Evolutionary conservation across 768 basidiomycete genomes (phyloP).

Genomic region (Chalciporus pseudorubinellus): DNA sequence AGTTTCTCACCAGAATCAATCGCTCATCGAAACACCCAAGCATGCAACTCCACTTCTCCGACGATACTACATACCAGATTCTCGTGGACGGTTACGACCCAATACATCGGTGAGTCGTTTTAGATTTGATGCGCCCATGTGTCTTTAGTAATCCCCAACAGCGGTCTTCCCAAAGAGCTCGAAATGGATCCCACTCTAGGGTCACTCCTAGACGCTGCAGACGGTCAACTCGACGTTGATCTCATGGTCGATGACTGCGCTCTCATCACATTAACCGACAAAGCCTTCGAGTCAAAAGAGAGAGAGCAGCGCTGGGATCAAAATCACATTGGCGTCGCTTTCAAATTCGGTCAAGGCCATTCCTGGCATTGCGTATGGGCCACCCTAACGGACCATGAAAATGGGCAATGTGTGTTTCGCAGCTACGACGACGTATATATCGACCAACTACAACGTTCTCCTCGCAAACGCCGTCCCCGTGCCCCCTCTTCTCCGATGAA

Average conservation of each 20-base stretch:
- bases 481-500: slow-evolving; percentile 22
- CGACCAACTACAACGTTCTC: slow-evolving; percentile 42
- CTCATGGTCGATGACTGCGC: slow-evolving; percentile 52
- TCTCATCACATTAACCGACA: slow-evolving; percentile 54
- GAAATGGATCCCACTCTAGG: slow-evolving; percentile 49
- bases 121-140: background rate
- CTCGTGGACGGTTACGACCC: slow-evolving; percentile 67
- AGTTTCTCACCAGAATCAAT: slow-evolving; percentile 38
- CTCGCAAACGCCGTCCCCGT: slow-evolving; percentile 35
- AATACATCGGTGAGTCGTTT: slow-evolving; percentile 35
- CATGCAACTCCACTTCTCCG: slow-evolving; percentile 47
- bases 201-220: slow-evolving; percentile 40
- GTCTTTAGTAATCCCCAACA: slow-evolving; percentile 4
- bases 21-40: slow-evolving; percentile 45
- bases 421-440: slow-evolving; percentile 63
- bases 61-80: slow-evolving; percentile 44
- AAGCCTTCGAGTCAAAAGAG: slow-evolving; percentile 48
- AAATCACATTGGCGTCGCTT: slow-evolving; percentile 42
- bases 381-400: slow-evolving; percentile 52
- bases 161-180: slow-evolving; percentile 56
- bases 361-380: slow-evolving; percentile 70
- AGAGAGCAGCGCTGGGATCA: slow-evolving; percentile 35
- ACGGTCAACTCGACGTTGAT: slow-evolving; percentile 31
- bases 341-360: slow-evolving; percentile 49
- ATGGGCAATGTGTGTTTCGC: slow-evolving; percentile 47